Conservation (phyloP, 2,329 filamentous ascomycete species). For the Curvularia lunata region DNA sequence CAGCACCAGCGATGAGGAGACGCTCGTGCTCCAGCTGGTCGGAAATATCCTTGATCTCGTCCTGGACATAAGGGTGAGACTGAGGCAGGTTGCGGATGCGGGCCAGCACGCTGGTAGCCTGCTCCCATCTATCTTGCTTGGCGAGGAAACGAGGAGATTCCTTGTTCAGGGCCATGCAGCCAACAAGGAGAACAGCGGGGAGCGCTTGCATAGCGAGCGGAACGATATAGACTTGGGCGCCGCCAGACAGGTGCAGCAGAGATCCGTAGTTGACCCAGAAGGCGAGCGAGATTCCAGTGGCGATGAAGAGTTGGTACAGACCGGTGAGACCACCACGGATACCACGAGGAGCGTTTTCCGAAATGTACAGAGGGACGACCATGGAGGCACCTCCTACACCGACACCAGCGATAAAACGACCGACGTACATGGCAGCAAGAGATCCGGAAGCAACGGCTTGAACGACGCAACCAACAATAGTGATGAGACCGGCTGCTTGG, state of each 20-base stretch:
- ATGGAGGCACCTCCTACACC: conserved; percentile 61
- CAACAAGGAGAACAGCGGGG: conserved; percentile 65
- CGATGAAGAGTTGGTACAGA: conserved; percentile 66
- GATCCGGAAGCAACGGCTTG: conserved; percentile 68
- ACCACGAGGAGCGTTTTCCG: conserved; percentile 65
- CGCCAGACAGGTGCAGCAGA: conserved; percentile 54
- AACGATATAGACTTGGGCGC: conserved; percentile 63
- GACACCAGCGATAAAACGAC: conserved; percentile 64
- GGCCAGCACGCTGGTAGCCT: conserved; percentile 63
- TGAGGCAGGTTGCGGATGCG: conserved; percentile 61
- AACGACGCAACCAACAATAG: conserved; percentile 67
- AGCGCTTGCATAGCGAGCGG: conserved; percentile 70
- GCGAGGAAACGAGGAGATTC: conserved; percentile 73
- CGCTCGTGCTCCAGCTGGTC: conserved; percentile 60
- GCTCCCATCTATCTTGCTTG: conserved; percentile 71
- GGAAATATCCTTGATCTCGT: conserved; percentile 46
- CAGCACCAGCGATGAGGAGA: conserved; percentile 60
- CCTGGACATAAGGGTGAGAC: conserved; percentile 46
- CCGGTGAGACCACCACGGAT: conserved; percentile 66
- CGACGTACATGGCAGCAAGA: conserved; percentile 69
- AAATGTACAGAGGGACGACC: conserved; percentile 66
- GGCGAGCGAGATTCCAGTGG: conserved; percentile 59
- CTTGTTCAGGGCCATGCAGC: conserved; percentile 67
- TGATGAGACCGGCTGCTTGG: conserved; percentile 63
- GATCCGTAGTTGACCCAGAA: conserved; percentile 64